Conservation (phyloP, 139 green algal species). For the Zygnema circumcarinatum region DNA sequence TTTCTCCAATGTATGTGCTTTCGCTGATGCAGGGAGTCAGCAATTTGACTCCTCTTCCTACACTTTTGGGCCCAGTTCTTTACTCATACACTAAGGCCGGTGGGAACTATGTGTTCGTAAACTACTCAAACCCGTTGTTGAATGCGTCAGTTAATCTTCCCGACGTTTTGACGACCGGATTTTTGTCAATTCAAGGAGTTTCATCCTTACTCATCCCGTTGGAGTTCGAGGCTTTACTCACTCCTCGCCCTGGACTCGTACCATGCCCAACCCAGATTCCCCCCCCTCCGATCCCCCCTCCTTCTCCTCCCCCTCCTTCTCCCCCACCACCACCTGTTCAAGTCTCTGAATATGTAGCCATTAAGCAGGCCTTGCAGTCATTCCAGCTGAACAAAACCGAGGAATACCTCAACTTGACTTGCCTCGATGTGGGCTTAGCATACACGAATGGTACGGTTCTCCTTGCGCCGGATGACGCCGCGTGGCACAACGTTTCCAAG, state of each 20-base stretch:
- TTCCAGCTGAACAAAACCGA: neutral
- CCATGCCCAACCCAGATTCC: neutral
- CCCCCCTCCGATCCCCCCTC: neutral
- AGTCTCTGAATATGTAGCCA: neutral
- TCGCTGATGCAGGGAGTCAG: neutral
- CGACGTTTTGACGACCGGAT: neutral
- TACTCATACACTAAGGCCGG: neutral
- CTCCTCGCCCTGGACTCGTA: neutral
- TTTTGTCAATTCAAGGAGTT: neutral
- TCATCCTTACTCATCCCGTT: neutral
- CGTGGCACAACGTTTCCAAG: neutral
- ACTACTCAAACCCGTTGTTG: neutral
- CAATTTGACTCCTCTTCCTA: neutral
- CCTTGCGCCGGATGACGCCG: neutral
- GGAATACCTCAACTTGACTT: neutral
- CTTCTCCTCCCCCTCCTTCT: neutral
- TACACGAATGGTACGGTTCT: neutral
- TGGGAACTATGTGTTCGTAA: neutral
- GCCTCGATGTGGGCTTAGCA: neutral
- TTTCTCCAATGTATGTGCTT: no score
- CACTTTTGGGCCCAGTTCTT: neutral
- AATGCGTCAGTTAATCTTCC: neutral
- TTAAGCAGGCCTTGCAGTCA: neutral
- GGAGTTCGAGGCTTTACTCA: neutral
- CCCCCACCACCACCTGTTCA: neutral